phyloP scores from a whole-genome alignment of 2,329 filamentous ascomycete genomes.

The Ceratocystis lukuohia region DNA sequence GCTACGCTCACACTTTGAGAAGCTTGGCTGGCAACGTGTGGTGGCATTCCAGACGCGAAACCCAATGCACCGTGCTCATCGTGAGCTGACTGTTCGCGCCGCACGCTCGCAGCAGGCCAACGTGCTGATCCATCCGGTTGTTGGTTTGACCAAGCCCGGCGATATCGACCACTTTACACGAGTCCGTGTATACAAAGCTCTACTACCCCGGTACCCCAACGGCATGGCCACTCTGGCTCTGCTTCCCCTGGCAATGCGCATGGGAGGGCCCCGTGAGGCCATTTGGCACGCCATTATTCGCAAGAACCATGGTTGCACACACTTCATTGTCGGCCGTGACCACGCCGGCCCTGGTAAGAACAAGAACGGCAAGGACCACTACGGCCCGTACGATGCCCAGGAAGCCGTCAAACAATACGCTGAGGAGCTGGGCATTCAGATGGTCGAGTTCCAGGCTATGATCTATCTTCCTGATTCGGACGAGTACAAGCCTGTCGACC shows the following conservation, averaged over 20 bases:
- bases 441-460: slow-evolving; percentile 99
- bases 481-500: slow-evolving; percentile 87
- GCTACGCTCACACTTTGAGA: slow-evolving; percentile 93
- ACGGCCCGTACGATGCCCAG: slow-evolving; percentile 96
- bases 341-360: slow-evolving; percentile 98
- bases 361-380: slow-evolving; percentile 92
- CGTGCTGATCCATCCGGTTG: slow-evolving; percentile 96
- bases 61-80: slow-evolving; percentile 97
- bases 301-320: slow-evolving; percentile 97
- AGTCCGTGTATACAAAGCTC: slow-evolving; percentile 94
- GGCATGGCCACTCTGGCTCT: slow-evolving; percentile 97
- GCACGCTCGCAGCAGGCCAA: slow-evolving; percentile 94
- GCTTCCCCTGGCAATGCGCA: slow-evolving; percentile 92
- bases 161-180: slow-evolving; percentile 99
- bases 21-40: slow-evolving; percentile 95
- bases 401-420: slow-evolving; percentile 92
- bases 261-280: slow-evolving; percentile 95
- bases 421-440: slow-evolving; percentile 93
- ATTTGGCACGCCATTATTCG: slow-evolving; percentile 99
- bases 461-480: slow-evolving; percentile 95
- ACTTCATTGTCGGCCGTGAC: slow-evolving; percentile 98
- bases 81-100: slow-evolving; percentile 93
- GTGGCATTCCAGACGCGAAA: slow-evolving; percentile 99
- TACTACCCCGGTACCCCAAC: slow-evolving; percentile 93
- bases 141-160: slow-evolving; percentile 95